Conservation (phyloP, 129 eudicot genomes). For the Artemisia tridentata region DNA sequence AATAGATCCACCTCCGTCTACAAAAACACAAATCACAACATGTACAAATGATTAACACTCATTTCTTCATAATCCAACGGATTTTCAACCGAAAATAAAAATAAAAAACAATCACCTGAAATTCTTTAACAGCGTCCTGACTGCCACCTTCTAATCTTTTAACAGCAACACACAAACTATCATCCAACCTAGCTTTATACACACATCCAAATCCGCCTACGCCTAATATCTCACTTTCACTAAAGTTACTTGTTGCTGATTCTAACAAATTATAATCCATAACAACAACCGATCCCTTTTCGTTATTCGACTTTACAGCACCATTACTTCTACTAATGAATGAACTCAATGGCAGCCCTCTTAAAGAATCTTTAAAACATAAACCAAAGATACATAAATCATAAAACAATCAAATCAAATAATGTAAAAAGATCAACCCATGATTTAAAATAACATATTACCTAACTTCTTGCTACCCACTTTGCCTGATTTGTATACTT, state of each 20-base stretch:
- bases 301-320: constrained; percentile 26
- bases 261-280: constrained; percentile 60
- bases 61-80: neutral
- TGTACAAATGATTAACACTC: neutral
- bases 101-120: constrained; percentile 38
- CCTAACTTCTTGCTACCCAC: constrained; percentile 35
- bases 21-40: constrained; percentile 25
- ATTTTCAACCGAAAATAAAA: neutral
- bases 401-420: neutral
- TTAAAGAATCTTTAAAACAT: constrained; percentile 28
- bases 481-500: constrained; percentile 29
- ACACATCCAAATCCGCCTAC: constrained; percentile 77
- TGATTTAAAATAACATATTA: constrained; percentile 8
- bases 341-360: constrained; percentile 37
- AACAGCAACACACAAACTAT: constrained; percentile 52
- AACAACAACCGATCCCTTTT: constrained; percentile 36
- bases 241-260: constrained; percentile 52
- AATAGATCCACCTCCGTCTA: constrained; percentile 85
- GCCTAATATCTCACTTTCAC: constrained; percentile 59
- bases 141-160: constrained; percentile 50
- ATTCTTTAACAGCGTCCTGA: constrained; percentile 62
- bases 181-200: constrained; percentile 55
- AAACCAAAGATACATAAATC: constrained; percentile 12
- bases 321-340: constrained; percentile 31
- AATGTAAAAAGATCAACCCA: neutral